Conservation (phyloP, 805 yeast species). For the Hanseniaspora pseudoguilliermondii region DNA sequence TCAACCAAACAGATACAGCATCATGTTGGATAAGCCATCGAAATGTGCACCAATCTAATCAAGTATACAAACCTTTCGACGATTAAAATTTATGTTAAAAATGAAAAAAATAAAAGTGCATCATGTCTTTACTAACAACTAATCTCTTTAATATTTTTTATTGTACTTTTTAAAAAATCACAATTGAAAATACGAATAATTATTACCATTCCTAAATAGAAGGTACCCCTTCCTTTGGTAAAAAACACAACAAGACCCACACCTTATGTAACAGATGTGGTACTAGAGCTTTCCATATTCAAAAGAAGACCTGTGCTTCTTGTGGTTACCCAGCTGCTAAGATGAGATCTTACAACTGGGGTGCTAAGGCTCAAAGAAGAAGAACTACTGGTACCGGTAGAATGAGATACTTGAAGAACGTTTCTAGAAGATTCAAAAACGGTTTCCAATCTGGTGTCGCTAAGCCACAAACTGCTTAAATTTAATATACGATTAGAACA, state of each 20-base stretch:
- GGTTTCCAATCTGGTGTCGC: slow-evolving; percentile 89
- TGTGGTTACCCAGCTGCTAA: slow-evolving; percentile 99
- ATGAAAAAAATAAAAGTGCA: background rate
- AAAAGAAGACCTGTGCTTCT: slow-evolving; percentile 96
- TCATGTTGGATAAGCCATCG: no score
- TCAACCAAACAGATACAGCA: no score
- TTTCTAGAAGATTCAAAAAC: slow-evolving; percentile 96
- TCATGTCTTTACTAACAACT: slow-evolving; percentile 8
- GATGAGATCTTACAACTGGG: slow-evolving; percentile 99
- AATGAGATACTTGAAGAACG: slow-evolving; percentile 94
- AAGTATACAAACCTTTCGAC: background rate
- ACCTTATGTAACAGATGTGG: slow-evolving; percentile 99
- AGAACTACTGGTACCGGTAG: slow-evolving; percentile 99
- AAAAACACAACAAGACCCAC: slow-evolving; percentile 99
- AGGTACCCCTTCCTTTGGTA: slow-evolving; percentile 99
- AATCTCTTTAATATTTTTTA: background rate
- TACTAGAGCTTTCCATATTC: slow-evolving; percentile 95
- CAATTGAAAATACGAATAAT: background rate
- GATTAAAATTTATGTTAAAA: background rate
- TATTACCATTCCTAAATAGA: slow-evolving; percentile 34
- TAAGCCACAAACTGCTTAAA: slow-evolving; percentile 53
- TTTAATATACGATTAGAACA: slow-evolving; percentile 15
- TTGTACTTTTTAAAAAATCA: background rate
- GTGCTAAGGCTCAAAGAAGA: slow-evolving; percentile 98
- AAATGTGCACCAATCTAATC: no score